A percentile compares a stretch with the other conserved stretches of the same genome.
These are phyloP conservation scores for Lentinula detonsa DNA, from an alignment of 768 basidiomycete genomes.

Conservation along the genomic window DNA sequence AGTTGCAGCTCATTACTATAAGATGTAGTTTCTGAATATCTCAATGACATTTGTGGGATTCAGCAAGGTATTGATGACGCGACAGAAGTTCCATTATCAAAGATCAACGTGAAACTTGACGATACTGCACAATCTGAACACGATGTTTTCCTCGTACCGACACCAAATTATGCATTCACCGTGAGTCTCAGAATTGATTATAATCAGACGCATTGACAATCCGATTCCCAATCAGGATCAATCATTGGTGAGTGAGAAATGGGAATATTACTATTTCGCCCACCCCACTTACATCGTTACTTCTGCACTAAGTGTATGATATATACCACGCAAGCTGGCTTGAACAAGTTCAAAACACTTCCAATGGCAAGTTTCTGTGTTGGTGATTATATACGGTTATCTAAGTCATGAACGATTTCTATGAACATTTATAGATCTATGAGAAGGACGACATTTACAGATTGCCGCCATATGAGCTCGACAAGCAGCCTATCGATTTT, in stretches of 20 bases:
- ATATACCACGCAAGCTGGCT: not conserved
- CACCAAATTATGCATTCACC: no score
- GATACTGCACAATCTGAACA: no score
- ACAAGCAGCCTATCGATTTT: not conserved
- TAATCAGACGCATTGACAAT: not conserved
- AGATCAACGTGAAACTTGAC: no score
- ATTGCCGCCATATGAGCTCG: not conserved
- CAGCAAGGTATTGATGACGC: no score
- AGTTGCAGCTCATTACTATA: no score
- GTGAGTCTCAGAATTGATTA: not conserved
- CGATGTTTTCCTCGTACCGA: no score
- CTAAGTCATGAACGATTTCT: not conserved
- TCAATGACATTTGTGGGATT: no score
- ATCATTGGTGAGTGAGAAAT: not conserved
- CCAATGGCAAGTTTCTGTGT: not conserved
- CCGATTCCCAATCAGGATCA: not conserved
- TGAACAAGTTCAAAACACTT: not conserved
- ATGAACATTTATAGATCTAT: not conserved
- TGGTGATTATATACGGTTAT: not conserved
- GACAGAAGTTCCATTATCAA: no score
- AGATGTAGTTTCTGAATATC: no score
- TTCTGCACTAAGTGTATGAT: not conserved
- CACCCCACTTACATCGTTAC: not conserved
- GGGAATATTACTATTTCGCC: not conserved
- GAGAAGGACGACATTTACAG: not conserved